A percentile compares a stretch with the other conserved stretches of the same genome.
Evolutionary conservation across 2,329 filamentous ascomycete genomes (phyloP).

Genomic region (Penicillium sp.): DNA sequence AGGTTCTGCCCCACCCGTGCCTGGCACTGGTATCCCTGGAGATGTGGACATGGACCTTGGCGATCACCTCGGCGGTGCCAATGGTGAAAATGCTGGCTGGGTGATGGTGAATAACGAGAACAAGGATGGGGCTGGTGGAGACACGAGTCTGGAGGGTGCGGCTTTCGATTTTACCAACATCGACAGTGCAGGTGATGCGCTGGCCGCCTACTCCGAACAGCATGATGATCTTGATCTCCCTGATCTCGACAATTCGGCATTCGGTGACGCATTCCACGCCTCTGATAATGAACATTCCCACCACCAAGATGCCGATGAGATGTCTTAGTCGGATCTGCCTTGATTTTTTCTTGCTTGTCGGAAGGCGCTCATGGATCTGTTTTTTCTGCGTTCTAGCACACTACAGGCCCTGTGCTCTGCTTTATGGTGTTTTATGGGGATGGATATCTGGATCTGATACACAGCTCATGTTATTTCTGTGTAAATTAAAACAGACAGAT

Average conservation of each 20-base stretch:
- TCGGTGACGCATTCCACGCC: constrained; percentile 77
- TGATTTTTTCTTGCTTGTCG: constrained; percentile 1
- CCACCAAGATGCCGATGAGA: constrained; percentile 42
- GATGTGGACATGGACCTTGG: constrained; percentile 58
- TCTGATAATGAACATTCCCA: constrained; percentile 49
- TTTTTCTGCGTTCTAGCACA: constrained; percentile 13
- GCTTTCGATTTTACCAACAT: constrained; percentile 50
- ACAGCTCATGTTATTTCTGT: constrained; percentile 10
- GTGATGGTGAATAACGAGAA: constrained; percentile 69
- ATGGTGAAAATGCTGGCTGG: constrained; percentile 66
- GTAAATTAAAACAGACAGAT: constrained; percentile 12
- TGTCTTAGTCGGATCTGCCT: constrained; percentile 29
- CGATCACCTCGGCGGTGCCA: constrained; percentile 36
- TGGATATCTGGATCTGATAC: constrained; percentile 14
- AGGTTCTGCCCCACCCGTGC: constrained; percentile 45
- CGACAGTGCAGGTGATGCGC: constrained; percentile 70
- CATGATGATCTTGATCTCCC: constrained; percentile 55
- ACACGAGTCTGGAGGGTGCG: constrained; percentile 36
- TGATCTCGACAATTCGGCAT: constrained; percentile 76
- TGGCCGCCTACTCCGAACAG: constrained; percentile 66
- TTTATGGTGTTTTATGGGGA: constrained; percentile 18
- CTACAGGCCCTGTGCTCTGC: constrained; percentile 14
- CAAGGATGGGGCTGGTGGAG: constrained; percentile 39
- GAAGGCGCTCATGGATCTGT: constrained; percentile 14
- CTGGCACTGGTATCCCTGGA: constrained; percentile 12